Conservation (phyloP, 1,284 basidiomycete genomes). For the Phlebopus sp. region DNA sequence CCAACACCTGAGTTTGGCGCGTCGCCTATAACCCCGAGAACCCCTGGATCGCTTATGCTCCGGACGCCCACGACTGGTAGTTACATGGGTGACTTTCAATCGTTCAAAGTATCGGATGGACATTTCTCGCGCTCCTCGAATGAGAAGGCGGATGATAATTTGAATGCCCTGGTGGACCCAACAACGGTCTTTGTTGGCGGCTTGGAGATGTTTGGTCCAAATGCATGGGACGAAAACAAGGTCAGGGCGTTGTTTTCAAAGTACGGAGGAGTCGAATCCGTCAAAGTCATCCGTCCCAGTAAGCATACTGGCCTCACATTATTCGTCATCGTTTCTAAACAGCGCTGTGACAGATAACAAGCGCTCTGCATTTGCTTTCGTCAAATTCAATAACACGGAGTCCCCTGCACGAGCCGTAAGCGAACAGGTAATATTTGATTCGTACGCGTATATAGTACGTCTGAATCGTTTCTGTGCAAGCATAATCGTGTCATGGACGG, state of each 20-base stretch:
- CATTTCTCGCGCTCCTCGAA: conserved; percentile 15
- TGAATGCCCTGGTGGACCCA: conserved; percentile 48
- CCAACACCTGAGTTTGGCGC: conserved; percentile 45
- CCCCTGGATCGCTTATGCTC: conserved; percentile 45
- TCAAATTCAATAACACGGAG: conserved; percentile 61
- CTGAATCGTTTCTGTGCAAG: conserved; percentile 33
- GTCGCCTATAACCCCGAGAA: conserved; percentile 50
- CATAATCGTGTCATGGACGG: conserved; percentile 67
- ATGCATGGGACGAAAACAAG: conserved; percentile 65
- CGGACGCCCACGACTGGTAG: conserved; percentile 41
- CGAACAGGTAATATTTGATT: conserved; percentile 47
- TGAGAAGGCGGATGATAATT: conserved; percentile 18
- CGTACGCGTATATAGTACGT: neutral
- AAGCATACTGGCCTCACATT: conserved; percentile 20
- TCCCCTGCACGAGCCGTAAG: conserved; percentile 57
- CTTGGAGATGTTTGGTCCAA: conserved; percentile 58
- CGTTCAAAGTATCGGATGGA: conserved; percentile 25
- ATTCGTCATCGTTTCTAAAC: conserved; percentile 3
- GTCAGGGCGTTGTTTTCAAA: conserved; percentile 54
- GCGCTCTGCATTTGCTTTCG: conserved; percentile 69
- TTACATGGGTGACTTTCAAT: conserved; percentile 32
- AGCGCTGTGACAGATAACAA: conserved; percentile 48
- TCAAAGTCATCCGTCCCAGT: conserved; percentile 66
- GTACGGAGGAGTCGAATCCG: conserved; percentile 60
- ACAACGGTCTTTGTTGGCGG: conserved; percentile 74